A percentile compares a stretch with the other conserved stretches of the same genome.
phyloP scores from a whole-genome alignment of 2,329 filamentous ascomycete genomes.

The Lachnum nothofagi region DNA sequence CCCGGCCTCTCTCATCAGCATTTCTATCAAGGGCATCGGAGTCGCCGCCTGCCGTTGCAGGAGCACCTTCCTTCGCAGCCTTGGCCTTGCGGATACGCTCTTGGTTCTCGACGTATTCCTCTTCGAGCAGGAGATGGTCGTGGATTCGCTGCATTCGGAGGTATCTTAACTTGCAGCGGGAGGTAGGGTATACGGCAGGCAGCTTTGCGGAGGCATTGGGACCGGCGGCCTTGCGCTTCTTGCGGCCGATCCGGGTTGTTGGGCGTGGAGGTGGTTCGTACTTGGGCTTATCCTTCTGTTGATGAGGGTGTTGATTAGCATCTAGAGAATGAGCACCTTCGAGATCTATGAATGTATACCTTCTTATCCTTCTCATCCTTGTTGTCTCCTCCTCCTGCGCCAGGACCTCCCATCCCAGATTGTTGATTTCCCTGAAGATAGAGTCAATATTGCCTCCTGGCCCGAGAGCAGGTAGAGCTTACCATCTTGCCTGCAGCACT shows the following conservation, averaged over 20 bases:
- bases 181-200: conserved; percentile 87
- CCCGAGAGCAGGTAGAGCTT: conserved; percentile 15
- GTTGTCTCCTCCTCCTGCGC: conserved; percentile 64
- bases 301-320: conserved; percentile 17
- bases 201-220: conserved; percentile 94
- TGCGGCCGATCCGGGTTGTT: conserved; percentile 92
- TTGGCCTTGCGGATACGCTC: conserved; percentile 92
- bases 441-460: conserved; percentile 19
- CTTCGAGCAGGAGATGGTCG: conserved; percentile 91
- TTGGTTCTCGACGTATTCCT: conserved; percentile 99
- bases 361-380: conserved; percentile 92
- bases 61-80: conserved; percentile 64
- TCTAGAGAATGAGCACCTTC: not conserved
- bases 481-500: conserved; percentile 28
- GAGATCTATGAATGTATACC: conserved; percentile 44
- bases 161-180: conserved; percentile 93
- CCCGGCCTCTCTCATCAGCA: conserved; percentile 87
- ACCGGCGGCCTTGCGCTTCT: conserved; percentile 95
- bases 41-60: conserved; percentile 55
- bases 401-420: conserved; percentile 38
- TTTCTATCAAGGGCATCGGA: conserved; percentile 75
- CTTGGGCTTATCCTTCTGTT: conserved; percentile 98
- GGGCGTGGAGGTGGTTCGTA: conserved; percentile 97
- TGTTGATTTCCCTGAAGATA: conserved; percentile 40
- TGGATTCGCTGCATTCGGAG: conserved; percentile 98